Evolutionary conservation across 2,329 filamentous ascomycete genomes (phyloP).

Genomic region (Diplocarpon rosae): DNA sequence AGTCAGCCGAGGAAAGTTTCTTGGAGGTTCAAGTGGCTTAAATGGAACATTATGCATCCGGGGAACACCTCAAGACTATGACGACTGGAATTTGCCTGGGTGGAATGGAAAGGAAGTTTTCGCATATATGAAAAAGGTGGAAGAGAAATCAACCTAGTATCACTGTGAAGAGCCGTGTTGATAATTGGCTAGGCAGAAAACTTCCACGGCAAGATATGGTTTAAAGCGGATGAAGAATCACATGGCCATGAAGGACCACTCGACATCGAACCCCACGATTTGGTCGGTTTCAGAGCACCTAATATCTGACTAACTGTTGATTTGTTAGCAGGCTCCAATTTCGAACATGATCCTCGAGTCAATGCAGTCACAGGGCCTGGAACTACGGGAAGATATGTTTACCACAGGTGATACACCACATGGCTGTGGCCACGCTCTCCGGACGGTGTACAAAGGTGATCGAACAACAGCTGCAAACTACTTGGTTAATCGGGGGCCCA

Average conservation of each 20-base stretch:
- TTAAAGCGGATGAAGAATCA: slow-evolving; percentile 34
- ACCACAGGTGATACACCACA: slow-evolving; percentile 39
- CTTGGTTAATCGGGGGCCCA: slow-evolving; percentile 29
- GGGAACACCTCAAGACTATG: slow-evolving; percentile 37
- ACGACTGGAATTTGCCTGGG: slow-evolving; percentile 44
- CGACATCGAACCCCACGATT: slow-evolving; percentile 45
- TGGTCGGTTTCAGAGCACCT: slow-evolving; percentile 33
- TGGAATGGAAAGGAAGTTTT: slow-evolving; percentile 49
- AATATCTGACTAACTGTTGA: no score
- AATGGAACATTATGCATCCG: slow-evolving; percentile 41
- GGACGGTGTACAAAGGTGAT: slow-evolving; percentile 41
- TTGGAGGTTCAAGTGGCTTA: slow-evolving; percentile 38
- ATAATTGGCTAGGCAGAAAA: slow-evolving; percentile 35
- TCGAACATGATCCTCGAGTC: slow-evolving; percentile 43
- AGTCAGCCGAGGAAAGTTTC: slow-evolving; percentile 37
- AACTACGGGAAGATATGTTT: slow-evolving; percentile 49
- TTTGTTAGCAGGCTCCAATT: slow-evolving; percentile 38
- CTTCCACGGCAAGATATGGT: slow-evolving; percentile 47
- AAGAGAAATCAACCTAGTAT: neutral
- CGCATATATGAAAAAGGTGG: slow-evolving; percentile 43
- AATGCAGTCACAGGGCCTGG: slow-evolving; percentile 41
- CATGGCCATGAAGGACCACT: slow-evolving; percentile 43
- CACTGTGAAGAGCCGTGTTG: neutral
- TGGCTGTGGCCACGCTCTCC: slow-evolving; percentile 43
- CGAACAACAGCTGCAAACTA: slow-evolving; percentile 45